These are phyloP conservation scores for Chenopodium suecicum DNA, from an alignment of 148 eudicot species.

Conservation along the genomic window DNA sequence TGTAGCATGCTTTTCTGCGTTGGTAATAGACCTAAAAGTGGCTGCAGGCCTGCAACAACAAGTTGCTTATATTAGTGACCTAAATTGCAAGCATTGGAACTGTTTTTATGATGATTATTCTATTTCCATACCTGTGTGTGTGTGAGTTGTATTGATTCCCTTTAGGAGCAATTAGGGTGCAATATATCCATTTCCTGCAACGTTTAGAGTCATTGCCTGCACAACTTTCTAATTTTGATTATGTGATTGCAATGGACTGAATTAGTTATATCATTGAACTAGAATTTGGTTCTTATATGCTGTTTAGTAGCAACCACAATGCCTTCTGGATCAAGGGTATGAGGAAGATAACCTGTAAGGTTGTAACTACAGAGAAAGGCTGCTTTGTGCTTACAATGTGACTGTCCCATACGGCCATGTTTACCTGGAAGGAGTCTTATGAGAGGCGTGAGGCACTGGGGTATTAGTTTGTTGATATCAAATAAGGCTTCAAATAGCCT, in stretches of 20 bases:
- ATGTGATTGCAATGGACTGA: neutral
- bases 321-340: neutral
- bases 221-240: neutral
- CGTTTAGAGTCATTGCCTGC: neutral
- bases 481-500: neutral
- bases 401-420: neutral
- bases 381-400: neutral
- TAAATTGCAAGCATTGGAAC: neutral
- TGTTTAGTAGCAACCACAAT: neutral
- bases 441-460: neutral
- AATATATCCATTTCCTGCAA: neutral
- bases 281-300: neutral
- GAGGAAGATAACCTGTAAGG: neutral
- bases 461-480: neutral
- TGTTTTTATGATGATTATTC: too few relatives aligned
- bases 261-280: neutral
- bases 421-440: neutral
- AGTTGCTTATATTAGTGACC: too few relatives aligned
- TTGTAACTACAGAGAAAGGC: neutral
- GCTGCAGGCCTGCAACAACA: too few relatives aligned
- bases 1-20: neutral
- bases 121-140: neutral
- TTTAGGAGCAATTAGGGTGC: neutral
- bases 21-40: neutral
- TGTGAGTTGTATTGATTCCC: neutral